Base-by-base conservation (phyloP, 176 grass and related monocot genomes). In the Dendrocalamus sinicus region DNA sequence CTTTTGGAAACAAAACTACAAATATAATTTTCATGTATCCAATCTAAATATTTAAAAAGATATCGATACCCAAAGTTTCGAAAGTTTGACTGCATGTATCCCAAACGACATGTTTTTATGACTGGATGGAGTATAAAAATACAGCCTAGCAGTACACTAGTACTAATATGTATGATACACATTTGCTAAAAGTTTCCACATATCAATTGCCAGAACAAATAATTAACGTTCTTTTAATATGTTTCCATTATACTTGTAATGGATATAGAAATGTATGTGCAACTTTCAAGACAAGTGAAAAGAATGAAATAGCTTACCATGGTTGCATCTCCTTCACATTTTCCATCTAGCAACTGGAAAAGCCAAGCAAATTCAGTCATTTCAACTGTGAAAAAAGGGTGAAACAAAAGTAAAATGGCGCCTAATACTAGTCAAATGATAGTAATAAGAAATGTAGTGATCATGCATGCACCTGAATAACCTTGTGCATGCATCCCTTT, bases 401-500 rank as follows among this genome's bases (percentile, higher is more conserved):
- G 16, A 35, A 68, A 72, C 23, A 13, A 66, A 77, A 22, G 45
- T 50, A 10, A 48, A 28, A 26, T 63, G 23, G 58, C 8, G 39
- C 28, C 48, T 76, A 63, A 61, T 79, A 26, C 24, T 28, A 69
- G n/a, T 48, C 8, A 45, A 81, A 54, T 75, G 62, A 70, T 68
- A 67, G 10, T 53, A 88, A 81, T 28, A n/a, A 77, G 6, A 82
- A 64, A 80, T 84, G 24, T 80, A 65, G 44, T 80, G 20, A 54
- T 67, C 81, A 92, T 0, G 20, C 26, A 84, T 43, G 22, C 24
- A 99, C 96, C 92, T 94, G 94, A 92, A 99, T 84, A 94, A 92
- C 81, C 86, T 94, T 99, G 79, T 92, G 92, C 90, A 99, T 84
- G 80, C 94, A 93, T 84, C 89, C 90, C 65, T 93, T 92, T 82